phyloP scores from a whole-genome alignment of 2,329 filamentous ascomycete species.

The Ceratocystis eucalypticola region DNA sequence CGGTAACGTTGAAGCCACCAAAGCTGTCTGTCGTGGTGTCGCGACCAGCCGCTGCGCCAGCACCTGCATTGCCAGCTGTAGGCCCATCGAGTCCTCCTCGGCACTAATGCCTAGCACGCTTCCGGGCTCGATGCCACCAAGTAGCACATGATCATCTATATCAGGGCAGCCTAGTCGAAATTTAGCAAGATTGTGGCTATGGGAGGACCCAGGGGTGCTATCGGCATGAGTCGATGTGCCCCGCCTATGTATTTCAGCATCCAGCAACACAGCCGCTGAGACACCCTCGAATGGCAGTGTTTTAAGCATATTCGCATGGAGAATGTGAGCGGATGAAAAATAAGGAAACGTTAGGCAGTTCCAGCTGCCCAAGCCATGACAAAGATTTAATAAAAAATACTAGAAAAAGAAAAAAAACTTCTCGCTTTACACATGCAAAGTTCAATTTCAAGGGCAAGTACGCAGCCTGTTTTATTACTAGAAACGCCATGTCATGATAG shows the following conservation, averaged over 20 bases:
- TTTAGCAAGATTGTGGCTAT: conserved; percentile 22
- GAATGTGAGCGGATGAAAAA: too few relatives aligned
- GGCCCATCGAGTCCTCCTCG: conserved; percentile 37
- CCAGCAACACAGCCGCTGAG: conserved; percentile 32
- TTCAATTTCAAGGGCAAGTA: too few relatives aligned
- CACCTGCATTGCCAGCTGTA: conserved; percentile 23
- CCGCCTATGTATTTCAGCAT: conserved; percentile 30
- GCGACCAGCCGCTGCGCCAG: neutral
- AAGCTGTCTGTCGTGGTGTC: conserved; percentile 23
- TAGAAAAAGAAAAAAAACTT: too few relatives aligned
- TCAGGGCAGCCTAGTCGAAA: conserved; percentile 31
- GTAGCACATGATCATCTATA: conserved; percentile 36
- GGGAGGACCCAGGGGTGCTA: conserved; percentile 24
- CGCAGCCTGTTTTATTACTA: too few relatives aligned
- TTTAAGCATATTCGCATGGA: neutral
- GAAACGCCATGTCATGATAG: neutral
- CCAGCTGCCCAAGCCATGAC: too few relatives aligned
- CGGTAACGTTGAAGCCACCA: conserved; percentile 39
- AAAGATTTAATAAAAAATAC: too few relatives aligned
- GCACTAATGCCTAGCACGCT: conserved; percentile 41
- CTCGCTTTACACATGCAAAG: too few relatives aligned
- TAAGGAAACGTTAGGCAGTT: too few relatives aligned
- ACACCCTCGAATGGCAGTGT: conserved; percentile 27
- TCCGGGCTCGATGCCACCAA: conserved; percentile 37
- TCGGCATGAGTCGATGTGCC: conserved; percentile 22